Evolutionary conservation across 257 asterid genomes (phyloP), one percentile per base, ranked within the genome.

Genomic region (Ilex asprella): DNA sequence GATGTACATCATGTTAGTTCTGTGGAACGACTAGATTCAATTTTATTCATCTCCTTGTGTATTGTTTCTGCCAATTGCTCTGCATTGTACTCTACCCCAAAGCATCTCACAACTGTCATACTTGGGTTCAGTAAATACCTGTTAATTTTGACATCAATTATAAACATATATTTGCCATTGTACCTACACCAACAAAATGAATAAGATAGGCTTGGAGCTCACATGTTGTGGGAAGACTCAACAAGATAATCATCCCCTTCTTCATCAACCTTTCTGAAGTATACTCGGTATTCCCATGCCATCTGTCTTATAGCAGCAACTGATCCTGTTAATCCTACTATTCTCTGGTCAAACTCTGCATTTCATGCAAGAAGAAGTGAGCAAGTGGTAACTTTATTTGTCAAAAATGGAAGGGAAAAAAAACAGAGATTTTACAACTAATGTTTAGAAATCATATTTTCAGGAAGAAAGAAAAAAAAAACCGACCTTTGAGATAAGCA

Each of bases 271-370:
- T 81, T 93, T 71, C 67, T 81, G 39, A 89, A 89, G 83, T 71
- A 93, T 39, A 93, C 95, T 63, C 97, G 55, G 77, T 89, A 93
- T 71, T 89, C 97, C 74, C 84, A 96, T 58, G 99, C 89, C 91
- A 84, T 89, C 74, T 93, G 97, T 79, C 95, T 85, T 63, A 87
- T 74, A 30, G 97, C 85, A 73, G 74, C 27, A 58, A 67, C 95
- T 41, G 89, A 82, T 73, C 99, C 99, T 0, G 95, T 93, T 71
- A 93, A 76, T 70, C 99, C 97, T 71, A 85, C 72, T 49, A 93
- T 89, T 71, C 82, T 81, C 7, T 88, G 70, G 75, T 81, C 84
- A 47, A 89, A 83, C 78, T 93, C 99, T 93, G 88, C 69, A 68
- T 57, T 8, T 51, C 30, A 70, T 14, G 31, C 39, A 60, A 59